Conservation (phyloP, 352 stramenopile species). For the Globisporangium radiosum region DNA sequence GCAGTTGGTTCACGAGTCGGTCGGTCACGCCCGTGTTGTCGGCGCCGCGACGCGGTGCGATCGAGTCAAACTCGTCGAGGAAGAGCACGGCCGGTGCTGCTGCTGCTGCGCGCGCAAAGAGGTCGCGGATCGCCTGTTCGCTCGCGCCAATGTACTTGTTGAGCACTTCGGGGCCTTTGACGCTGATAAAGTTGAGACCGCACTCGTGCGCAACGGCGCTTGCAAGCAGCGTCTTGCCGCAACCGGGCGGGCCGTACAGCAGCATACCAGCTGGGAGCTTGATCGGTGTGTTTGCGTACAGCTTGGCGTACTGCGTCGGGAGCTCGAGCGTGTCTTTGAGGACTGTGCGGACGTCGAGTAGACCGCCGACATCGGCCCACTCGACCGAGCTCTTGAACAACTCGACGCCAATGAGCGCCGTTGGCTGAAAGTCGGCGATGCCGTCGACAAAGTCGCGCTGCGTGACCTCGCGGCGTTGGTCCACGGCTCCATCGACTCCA, state of each 20-base stretch:
- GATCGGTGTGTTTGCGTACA: slow-evolving; percentile 79
- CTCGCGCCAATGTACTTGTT: slow-evolving; percentile 91
- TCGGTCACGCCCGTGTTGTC: slow-evolving; percentile 95
- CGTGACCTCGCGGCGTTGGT: slow-evolving; percentile 18
- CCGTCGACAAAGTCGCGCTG: slow-evolving; percentile 72
- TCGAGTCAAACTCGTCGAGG: slow-evolving; percentile 92
- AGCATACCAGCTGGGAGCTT: slow-evolving; percentile 84
- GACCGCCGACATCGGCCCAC: slow-evolving; percentile 84
- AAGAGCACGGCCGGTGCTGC: slow-evolving; percentile 80
- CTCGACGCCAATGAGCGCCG: slow-evolving; percentile 71
- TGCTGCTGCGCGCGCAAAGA: slow-evolving; percentile 73
- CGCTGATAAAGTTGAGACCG: slow-evolving; percentile 86
- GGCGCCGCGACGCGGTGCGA: slow-evolving; percentile 90
- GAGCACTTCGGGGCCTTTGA: slow-evolving; percentile 87
- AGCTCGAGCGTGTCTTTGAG: slow-evolving; percentile 88
- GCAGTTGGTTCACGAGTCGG: slow-evolving; percentile 96
- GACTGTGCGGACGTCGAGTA: slow-evolving; percentile 70
- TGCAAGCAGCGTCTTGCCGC: slow-evolving; percentile 86
- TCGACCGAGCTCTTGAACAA: slow-evolving; percentile 83
- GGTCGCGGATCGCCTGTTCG: slow-evolving; percentile 84
- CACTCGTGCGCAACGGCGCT: slow-evolving; percentile 84
- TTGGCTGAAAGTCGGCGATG: slow-evolving; percentile 75
- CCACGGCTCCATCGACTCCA: no score
- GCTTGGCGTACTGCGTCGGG: slow-evolving; percentile 65
- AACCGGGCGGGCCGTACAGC: slow-evolving; percentile 88